Evolutionary conservation across 2,329 filamentous ascomycete species (phyloP).

Genomic region (Rachicladosporium sp.): DNA sequence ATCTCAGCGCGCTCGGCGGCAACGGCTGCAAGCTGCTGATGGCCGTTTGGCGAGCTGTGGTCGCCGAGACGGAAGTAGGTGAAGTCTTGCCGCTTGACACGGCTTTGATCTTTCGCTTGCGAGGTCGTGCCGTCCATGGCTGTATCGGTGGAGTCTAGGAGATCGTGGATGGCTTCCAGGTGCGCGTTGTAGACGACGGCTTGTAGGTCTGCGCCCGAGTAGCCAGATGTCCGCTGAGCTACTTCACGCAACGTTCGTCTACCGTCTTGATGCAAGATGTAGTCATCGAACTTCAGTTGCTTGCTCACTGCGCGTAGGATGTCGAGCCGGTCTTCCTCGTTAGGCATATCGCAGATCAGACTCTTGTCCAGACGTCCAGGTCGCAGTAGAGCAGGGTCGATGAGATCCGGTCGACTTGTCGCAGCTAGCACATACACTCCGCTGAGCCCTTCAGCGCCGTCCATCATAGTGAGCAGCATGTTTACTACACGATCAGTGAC

Average conservation of each 20-base stretch:
- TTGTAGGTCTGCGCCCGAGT: conserved; percentile 88
- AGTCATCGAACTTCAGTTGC: conserved; percentile 62
- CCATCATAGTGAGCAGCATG: conserved; percentile 96
- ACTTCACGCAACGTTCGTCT: conserved; percentile 30
- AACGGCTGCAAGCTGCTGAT: conserved; percentile 33
- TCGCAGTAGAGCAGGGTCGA: conserved; percentile 82
- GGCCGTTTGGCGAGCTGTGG: conserved; percentile 20
- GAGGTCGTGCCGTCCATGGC: conserved; percentile 21
- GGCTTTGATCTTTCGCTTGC: conserved; percentile 15
- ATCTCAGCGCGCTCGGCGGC: conserved; percentile 63
- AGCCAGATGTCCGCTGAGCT: conserved; percentile 70
- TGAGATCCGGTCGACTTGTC: conserved; percentile 83
- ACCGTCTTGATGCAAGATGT: conserved; percentile 40
- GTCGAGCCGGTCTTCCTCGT: conserved; percentile 67
- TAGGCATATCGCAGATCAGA: conserved; percentile 80
- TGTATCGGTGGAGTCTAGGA: conserved; percentile 45
- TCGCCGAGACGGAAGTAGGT: conserved; percentile 76
- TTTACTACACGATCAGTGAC: conserved; percentile 99
- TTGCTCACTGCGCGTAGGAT: conserved; percentile 75
- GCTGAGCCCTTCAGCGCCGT: conserved; percentile 85
- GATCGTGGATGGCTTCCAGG: conserved; percentile 90
- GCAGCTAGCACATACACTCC: conserved; percentile 95
- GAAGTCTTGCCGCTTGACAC: conserved; percentile 39
- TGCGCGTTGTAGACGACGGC: conserved; percentile 94
- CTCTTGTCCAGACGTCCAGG: conserved; percentile 91